Evolutionary conservation across 2,329 filamentous ascomycete genomes (phyloP), one percentile per base, ranked within the genome.

Genomic region (Aspergillus vadensis): DNA sequence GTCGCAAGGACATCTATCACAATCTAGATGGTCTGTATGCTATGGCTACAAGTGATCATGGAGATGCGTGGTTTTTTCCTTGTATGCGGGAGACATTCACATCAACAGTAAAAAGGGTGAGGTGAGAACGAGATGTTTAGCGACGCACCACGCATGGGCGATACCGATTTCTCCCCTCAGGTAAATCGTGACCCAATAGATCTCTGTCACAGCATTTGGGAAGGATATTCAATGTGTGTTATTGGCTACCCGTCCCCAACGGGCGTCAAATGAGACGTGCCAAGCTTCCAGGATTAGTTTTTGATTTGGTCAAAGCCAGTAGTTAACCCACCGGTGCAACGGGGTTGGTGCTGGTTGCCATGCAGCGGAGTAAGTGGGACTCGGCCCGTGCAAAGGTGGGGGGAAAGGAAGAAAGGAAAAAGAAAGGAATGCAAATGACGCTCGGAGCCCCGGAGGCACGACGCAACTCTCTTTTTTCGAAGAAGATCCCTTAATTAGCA

Each of bases 401-500:
- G 50, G 30, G 48, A 23, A 60, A 23, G 23, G 23, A 23, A 23
- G 23, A 1, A 27, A 27, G 25, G 43, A 17, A 47, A 12, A 19
- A 47, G 43, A 17, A 23, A 23, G 43, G 43, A 17, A 23, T 17
- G 17, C 23, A 47, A 19, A 17, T 19, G 43, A 19, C 43, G 43
- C 39, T 43, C 39, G 39, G 39, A 19, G 39, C 39, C 39, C 14
- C 39, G 39, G 39, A 43, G 25, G 25, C 25, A 27, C 25, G 25
- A 27, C 25, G 25, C 25, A 9, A 27, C 25, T 27, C 25, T 27
- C 25, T 27, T 27, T 27, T 27, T 27, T 53, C 51, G 25, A 38
- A 44, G 30, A 58, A 52, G 56, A 39, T 55, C 50, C 61, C 61
- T 59, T 63, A 63, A 63, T 63, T 63, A 63, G 61, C 48, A 63